Evolutionary conservation across 352 stramenopile genomes (phyloP).

Genomic region (Phytopythium chamaehyphon): DNA sequence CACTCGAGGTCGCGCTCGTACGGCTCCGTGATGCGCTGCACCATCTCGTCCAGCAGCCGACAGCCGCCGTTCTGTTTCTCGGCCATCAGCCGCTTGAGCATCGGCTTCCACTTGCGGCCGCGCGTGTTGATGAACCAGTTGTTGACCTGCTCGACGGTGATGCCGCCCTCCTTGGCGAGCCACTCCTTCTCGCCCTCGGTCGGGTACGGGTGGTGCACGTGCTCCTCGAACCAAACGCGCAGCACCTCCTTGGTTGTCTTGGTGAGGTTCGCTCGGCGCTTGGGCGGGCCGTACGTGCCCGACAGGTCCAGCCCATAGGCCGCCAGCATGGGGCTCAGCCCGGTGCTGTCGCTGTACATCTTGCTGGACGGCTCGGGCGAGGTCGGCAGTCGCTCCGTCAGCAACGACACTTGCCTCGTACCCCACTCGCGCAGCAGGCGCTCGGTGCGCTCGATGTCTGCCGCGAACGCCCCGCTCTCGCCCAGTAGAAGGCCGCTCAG

Average conservation of each 20-base stretch:
- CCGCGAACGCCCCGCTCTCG: conserved; percentile 18
- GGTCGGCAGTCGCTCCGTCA: conserved; percentile 1
- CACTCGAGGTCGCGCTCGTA: conserved; percentile 36
- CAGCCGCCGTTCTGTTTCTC: conserved; percentile 59
- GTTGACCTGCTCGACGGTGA: conserved; percentile 86
- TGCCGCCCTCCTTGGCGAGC: conserved; percentile 57
- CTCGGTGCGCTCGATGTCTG: conserved; percentile 23
- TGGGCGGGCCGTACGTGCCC: conserved; percentile 29
- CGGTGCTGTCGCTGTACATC: conserved; percentile 6
- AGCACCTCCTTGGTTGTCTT: conserved; percentile 73
- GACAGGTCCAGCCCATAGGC: conserved; percentile 34
- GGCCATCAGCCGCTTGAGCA: conserved; percentile 66
- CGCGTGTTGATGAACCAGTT: conserved; percentile 89
- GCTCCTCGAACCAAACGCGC: conserved; percentile 78
- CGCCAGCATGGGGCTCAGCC: conserved; percentile 9
- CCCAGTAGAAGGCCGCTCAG: conserved; percentile 7
- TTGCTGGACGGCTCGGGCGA: conserved; percentile 15
- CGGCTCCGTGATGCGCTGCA: conserved; percentile 73
- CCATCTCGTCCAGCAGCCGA: conserved; percentile 71
- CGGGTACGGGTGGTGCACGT: conserved; percentile 82
- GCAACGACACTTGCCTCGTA: conserved; percentile 16
- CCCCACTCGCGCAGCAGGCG: conserved; percentile 29
- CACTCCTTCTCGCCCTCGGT: conserved; percentile 81
- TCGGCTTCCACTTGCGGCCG: conserved; percentile 83
- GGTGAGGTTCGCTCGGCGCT: conserved; percentile 74